These are phyloP conservation scores for Xanthoceras sorbifolium DNA, from an alignment of 345 rosid species.

Conservation along the genomic window DNA sequence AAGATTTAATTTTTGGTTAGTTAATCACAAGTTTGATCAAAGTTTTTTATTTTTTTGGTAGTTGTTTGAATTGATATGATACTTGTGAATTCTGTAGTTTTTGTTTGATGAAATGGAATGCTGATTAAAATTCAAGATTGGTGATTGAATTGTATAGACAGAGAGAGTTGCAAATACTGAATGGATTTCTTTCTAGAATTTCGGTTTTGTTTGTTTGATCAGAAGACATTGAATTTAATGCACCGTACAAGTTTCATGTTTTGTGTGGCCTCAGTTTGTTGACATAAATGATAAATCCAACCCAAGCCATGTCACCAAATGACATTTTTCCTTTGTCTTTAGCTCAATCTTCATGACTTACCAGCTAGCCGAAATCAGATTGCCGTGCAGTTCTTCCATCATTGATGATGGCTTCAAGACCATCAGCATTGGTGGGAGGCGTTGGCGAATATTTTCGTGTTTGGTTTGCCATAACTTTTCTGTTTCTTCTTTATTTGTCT, in stretches of 20 bases:
- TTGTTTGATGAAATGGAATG: background rate
- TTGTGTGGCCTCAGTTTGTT: background rate
- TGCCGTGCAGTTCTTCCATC: background rate
- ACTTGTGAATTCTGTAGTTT: background rate
- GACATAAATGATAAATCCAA: background rate
- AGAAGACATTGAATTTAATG: background rate
- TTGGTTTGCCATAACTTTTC: background rate
- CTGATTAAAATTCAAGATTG: background rate
- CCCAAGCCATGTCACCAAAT: background rate
- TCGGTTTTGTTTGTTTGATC: background rate
- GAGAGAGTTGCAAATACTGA: background rate
- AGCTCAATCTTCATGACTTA: background rate
- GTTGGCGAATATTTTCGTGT: too few species aligned
- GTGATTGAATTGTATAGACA: background rate
- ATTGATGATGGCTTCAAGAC: background rate
- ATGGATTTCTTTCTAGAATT: background rate
- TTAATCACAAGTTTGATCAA: background rate
- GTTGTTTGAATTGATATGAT: background rate
- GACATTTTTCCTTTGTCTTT: background rate
- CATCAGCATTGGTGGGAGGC: background rate
- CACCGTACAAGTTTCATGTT: background rate
- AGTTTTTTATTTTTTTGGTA: background rate
- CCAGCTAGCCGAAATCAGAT: background rate
- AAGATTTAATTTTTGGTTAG: background rate
- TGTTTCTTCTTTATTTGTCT: background rate